Percentiles rank a stretch among this genome's conserved stretches.
These are phyloP conservation scores for Boletus insuetus DNA, from an alignment of 768 basidiomycete genomes.

Conservation along the genomic window DNA sequence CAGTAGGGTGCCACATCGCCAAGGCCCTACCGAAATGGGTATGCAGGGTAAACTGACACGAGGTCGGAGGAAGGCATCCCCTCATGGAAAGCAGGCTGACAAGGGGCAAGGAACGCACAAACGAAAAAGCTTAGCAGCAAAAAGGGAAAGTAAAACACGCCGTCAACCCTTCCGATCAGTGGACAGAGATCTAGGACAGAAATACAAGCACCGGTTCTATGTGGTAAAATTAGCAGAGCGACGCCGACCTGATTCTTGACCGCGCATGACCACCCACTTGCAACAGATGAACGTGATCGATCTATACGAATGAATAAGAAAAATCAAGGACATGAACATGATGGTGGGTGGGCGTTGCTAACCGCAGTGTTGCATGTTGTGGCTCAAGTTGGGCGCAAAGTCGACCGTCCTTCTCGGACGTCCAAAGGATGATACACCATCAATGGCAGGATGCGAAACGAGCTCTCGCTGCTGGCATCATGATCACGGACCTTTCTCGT, in stretches of 20 bases:
- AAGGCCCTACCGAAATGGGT: constrained; percentile 25
- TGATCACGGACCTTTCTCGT: too few species aligned
- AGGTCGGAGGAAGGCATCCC: constrained; percentile 27
- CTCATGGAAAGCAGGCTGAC: constrained; percentile 23
- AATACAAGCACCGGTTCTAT: constrained; percentile 2
- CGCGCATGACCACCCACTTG: neutral
- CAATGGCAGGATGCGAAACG: constrained; percentile 6
- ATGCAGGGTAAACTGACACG: constrained; percentile 28
- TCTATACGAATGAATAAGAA: neutral
- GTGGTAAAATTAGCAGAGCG: constrained; percentile 4
- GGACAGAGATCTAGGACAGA: constrained; percentile 12
- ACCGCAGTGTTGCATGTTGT: constrained; percentile 5
- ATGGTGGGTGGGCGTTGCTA: constrained; percentile 6
- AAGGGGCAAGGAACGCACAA: constrained; percentile 20
- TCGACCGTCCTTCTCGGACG: constrained; percentile 15
- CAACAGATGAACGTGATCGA: constrained; percentile 4
- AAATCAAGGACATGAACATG: neutral
- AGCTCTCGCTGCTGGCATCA: too few species aligned
- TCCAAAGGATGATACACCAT: constrained; percentile 16
- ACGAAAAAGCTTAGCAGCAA: constrained; percentile 11
- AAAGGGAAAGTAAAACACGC: constrained; percentile 10
- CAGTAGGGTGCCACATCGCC: constrained; percentile 28
- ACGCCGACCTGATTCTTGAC: constrained; percentile 1
- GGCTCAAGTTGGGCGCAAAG: constrained; percentile 6
- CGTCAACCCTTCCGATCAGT: constrained; percentile 11